Percentiles rank a stretch among this genome's conserved stretches.
Conservation (phyloP, 805 yeast genomes). For the Candida patagonica region DNA sequence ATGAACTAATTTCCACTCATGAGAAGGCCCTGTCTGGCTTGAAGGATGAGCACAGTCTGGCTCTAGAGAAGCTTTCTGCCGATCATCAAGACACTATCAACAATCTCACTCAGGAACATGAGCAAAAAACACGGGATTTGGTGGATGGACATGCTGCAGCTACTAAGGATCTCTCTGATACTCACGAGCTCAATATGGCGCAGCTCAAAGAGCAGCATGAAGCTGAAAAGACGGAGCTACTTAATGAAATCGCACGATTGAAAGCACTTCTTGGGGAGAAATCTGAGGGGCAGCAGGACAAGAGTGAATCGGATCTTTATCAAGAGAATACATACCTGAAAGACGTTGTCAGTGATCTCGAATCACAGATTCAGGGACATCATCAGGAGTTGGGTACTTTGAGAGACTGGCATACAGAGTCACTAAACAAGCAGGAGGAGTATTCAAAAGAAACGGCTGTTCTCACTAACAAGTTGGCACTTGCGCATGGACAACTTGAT, state of each 20-base stretch:
- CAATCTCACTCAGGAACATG: neutral
- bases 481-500: conserved; percentile 6
- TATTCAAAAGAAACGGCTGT: conserved; percentile 6
- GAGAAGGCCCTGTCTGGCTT: neutral
- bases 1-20: neutral
- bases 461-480: conserved; percentile 4
- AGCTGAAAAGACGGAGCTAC: conserved; percentile 3
- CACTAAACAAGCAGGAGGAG: conserved; percentile 9
- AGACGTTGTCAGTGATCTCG: neutral
- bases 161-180: neutral
- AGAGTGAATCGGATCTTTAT: neutral
- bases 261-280: neutral
- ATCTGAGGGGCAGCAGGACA: neutral
- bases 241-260: neutral
- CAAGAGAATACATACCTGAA: neutral
- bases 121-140: neutral
- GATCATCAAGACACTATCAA: neutral
- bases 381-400: conserved; percentile 2
- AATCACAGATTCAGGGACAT: conserved; percentile 1
- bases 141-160: neutral
- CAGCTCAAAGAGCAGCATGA: conserved; percentile 1
- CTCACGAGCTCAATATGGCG: neutral
- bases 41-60: neutral
- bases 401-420: conserved; percentile 7
- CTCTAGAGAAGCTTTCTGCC: neutral